These are phyloP conservation scores for Citrus australasica DNA, from an alignment of 345 rosid species.

Conservation along the genomic window DNA sequence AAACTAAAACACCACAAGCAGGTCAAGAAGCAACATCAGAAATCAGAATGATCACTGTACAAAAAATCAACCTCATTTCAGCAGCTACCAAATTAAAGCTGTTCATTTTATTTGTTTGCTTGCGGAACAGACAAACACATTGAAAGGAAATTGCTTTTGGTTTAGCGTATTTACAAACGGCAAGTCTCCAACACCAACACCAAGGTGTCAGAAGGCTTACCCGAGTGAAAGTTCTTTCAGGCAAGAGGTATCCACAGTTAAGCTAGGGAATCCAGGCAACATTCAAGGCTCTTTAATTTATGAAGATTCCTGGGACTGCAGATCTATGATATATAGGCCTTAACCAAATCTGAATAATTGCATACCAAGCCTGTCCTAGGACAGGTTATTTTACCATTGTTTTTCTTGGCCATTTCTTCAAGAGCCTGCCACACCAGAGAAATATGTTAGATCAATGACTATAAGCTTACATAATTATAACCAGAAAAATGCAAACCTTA, in stretches of 20 bases:
- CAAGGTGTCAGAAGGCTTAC: conserved; percentile 2
- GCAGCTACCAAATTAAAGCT: background rate
- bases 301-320: background rate
- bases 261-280: background rate
- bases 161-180: background rate
- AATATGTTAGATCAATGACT: background rate
- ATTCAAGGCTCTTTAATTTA: background rate
- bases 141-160: background rate
- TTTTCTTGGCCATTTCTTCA: conserved; percentile 84
- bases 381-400: conserved; percentile 70
- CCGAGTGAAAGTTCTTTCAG: background rate
- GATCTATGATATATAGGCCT: conserved; percentile 79
- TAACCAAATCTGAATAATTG: conserved; percentile 67
- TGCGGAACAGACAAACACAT: background rate
- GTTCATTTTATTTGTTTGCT: background rate
- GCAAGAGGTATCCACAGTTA: background rate
- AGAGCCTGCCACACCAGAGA: conserved; percentile 60
- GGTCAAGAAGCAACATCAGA: background rate
- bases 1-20: background rate
- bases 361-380: conserved; percentile 75
- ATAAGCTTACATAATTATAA: background rate
- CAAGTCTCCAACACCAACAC: background rate
- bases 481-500: conserved; percentile 49
- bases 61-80: background rate
- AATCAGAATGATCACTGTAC: background rate